Base-by-base conservation (phyloP, 805 yeast species). In the Lachancea mirantina region DNA sequence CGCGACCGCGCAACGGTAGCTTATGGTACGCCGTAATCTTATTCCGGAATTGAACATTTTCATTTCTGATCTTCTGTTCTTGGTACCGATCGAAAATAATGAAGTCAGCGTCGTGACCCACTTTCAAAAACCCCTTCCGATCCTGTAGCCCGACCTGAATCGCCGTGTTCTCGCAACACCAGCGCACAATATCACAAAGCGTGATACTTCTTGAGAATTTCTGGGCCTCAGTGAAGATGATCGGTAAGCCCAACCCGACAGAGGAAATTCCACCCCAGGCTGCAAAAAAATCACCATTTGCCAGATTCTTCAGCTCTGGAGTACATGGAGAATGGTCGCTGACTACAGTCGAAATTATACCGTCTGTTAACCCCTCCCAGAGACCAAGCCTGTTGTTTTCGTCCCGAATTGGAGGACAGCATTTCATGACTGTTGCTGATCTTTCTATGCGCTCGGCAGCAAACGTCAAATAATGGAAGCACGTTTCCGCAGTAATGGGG, bases 241-340 rank as follows among this genome's bases (percentile, higher is more conserved):
- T 70, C 0, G 94, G 83, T 28, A 88, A 66, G 0, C 96, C 96
- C 24, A 89, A 72, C 0, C 97, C 97, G 19, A 88, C 94, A 1
- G 95, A 83, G 2, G 95, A 70, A 24, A 88, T 85, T 7, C 97
- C 97, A 21, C 96, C 97, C 97, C 97, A 88, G 2, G 96, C 94
- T 21, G 78, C 72, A 46, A 88, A 75, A 55, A 88, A 88, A 53
- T 88, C 95, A 24, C 96, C 96, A 39, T 74, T 67, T 8, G 75
- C 79, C 32, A 85, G 65, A 14, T 84, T 82, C 58, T 88, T 88
- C 49, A 88, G 65, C 39, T 84, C 84, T 0, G 96, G 95, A 0
- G 95, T 84, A 60, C 97, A 88, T 2, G 96, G 97, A 4, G 95
- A 84, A 59, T 88, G 97, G 57, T 88, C 97, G 8, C 94, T 82